Conservation (phyloP, 306 rosid genomes). For the Trifolium subterraneum region DNA sequence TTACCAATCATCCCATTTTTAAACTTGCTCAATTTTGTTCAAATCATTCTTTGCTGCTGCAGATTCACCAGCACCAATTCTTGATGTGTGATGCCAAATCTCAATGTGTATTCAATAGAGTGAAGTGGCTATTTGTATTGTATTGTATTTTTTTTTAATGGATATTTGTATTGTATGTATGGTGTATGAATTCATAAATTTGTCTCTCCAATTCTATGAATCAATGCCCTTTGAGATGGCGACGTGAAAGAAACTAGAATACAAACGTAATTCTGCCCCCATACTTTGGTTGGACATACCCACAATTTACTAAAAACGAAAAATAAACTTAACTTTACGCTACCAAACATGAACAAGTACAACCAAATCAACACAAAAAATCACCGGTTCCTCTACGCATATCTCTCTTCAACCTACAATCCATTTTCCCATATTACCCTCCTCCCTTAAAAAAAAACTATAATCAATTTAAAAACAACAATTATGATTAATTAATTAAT, state of each 20-base stretch:
- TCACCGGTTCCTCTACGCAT: conserved; percentile 7
- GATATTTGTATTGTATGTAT: no score
- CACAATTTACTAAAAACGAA: not conserved
- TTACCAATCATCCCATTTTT: no score
- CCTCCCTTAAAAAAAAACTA: not conserved
- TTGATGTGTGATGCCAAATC: no score
- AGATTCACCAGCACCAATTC: no score
- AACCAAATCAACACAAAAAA: no score
- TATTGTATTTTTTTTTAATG: no score
- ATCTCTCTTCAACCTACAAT: not conserved
- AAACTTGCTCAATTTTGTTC: no score
- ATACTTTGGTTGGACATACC: not conserved
- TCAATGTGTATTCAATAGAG: no score
- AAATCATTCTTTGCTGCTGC: no score
- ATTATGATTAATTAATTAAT: not conserved
- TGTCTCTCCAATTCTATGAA: not conserved
- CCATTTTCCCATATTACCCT: not conserved
- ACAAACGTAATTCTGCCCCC: not conserved
- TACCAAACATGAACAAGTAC: not conserved
- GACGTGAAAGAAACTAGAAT: not conserved
- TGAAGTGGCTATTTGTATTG: no score
- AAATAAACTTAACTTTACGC: conserved; percentile 29
- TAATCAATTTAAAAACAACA: not conserved
- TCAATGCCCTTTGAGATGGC: not conserved
- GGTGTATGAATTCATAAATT: no score